Conservation (phyloP, 305 asterid genomes). For the Plantago rigida region DNA sequence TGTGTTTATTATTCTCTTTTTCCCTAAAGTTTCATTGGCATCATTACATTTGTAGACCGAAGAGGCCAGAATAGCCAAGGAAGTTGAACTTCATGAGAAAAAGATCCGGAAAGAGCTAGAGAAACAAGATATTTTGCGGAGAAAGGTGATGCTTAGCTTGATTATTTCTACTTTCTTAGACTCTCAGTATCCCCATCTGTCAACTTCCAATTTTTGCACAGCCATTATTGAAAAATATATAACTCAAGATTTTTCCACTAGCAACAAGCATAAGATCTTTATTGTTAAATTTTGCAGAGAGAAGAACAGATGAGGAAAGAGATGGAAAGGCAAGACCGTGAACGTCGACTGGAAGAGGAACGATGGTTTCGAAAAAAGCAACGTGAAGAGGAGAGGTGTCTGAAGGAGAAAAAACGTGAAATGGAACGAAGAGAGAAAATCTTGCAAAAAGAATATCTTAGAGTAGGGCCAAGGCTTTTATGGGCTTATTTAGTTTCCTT, state of each 20-base stretch:
- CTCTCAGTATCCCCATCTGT: constrained; percentile 4
- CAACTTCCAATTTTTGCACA: not conserved
- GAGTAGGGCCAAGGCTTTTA: constrained; percentile 35
- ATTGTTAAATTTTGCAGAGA: constrained; percentile 34
- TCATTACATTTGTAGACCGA: constrained; percentile 43
- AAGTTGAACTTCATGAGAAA: constrained; percentile 82
- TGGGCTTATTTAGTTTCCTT: constrained; percentile 10
- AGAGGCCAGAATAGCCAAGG: constrained; percentile 80
- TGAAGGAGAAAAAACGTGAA: constrained; percentile 79
- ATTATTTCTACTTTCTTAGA: constrained; percentile 5
- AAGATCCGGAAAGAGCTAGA: constrained; percentile 78
- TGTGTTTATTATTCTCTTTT: not conserved
- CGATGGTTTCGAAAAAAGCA: constrained; percentile 71
- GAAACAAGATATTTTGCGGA: constrained; percentile 67
- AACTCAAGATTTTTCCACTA: not conserved
- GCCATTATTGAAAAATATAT: not conserved
- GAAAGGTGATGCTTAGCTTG: constrained; percentile 48
- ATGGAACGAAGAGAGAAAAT: constrained; percentile 73
- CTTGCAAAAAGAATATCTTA: constrained; percentile 63
- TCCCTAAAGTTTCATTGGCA: constrained; percentile 3
- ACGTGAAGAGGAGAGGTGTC: constrained; percentile 74
- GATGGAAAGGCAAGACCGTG: constrained; percentile 77
- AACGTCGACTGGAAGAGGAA: constrained; percentile 77
- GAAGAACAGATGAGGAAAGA: constrained; percentile 84
- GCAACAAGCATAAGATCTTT: not conserved